Evolutionary conservation across 331 rosid genomes (phyloP), one percentile per base, ranked within the genome.

Genomic region (Acacia concinna): DNA sequence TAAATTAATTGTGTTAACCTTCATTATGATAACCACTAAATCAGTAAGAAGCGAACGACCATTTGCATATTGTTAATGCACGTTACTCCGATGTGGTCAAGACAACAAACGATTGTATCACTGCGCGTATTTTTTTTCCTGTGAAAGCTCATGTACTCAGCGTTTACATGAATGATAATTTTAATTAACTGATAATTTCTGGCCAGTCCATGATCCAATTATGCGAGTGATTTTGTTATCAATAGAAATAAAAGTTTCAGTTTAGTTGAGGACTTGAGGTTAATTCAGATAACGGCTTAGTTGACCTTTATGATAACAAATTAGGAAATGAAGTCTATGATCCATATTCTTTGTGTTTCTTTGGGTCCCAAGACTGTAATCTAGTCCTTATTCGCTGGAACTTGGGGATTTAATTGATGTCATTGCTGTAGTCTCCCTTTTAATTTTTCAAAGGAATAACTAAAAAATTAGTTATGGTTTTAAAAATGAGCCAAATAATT

Each of bases 1-100:
- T 63, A 56, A 75, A 47, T 13, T 56, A 3, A 72, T 66, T 74
- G 66, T 27, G 75, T 57, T 72, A 28, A 73, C 83, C 38, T 17
- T 75, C 34, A 68, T 56, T 32, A 68, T 67, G 72, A 65, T 66
- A 43, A 15, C 69, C 37, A 35, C 60, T 40, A 73, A 28, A 41
- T 79, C 44, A 41, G 20, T 56, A 15, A 28, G 68, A 71, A 54
- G 23, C 32, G 1, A 6, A 28, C 76, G 12, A 27, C 43, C 18
- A 46, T 13, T 20, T 71, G 43, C 11, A 9, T 6, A 30, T 3
- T 8, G 17, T 30, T 1, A 17, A 59, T 28, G 8, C 18, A 14
- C 27, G 37, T 47, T 37, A 3, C 54, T 79, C 44, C 49, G 78
- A 51, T 52, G 23, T 13, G 59, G 23, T 38, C 27, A 68, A 65